Conservation (phyloP, 1,139 yeast species). For the Lodderomyces beijingensis region DNA sequence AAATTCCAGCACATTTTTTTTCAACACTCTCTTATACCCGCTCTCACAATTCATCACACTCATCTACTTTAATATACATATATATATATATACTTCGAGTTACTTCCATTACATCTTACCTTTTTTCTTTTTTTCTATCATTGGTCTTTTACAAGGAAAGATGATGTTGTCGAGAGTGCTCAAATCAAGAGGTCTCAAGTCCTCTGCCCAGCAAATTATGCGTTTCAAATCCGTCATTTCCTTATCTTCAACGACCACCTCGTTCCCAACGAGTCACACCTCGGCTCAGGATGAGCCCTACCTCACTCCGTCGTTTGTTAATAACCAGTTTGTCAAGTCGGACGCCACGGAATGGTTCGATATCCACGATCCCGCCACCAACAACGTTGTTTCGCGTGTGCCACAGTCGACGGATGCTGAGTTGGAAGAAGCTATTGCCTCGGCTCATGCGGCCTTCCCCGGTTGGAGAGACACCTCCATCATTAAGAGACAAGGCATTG, state of each 20-base stretch:
- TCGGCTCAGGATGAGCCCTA: constrained; percentile 36
- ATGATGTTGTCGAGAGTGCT: constrained; percentile 15
- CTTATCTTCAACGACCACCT: constrained; percentile 29
- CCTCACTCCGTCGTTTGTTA: constrained; percentile 53
- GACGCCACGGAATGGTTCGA: constrained; percentile 62
- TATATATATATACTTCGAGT: too few species aligned
- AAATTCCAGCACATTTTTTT: too few species aligned
- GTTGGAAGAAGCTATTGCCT: constrained; percentile 60
- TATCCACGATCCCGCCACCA: constrained; percentile 75
- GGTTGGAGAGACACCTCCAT: constrained; percentile 57
- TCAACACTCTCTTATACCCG: too few species aligned
- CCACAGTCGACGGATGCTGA: constrained; percentile 72
- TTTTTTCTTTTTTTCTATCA: too few species aligned
- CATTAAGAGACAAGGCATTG: constrained; percentile 70
- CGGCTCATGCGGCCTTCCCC: constrained; percentile 61
- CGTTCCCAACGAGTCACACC: constrained; percentile 48
- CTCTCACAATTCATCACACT: too few species aligned
- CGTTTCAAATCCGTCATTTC: constrained; percentile 19
- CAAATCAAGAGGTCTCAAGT: constrained; percentile 6
- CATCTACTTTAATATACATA: too few species aligned
- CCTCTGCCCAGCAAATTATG: constrained; percentile 7
- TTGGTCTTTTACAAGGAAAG: too few species aligned
- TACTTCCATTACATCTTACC: too few species aligned
- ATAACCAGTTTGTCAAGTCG: constrained; percentile 57
- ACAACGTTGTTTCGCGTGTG: constrained; percentile 59